A percentile compares a stretch with the other conserved stretches of the same genome.
phyloP scores from a whole-genome alignment of 164 flowering plant genomes.

The Nelumbo lutea region DNA sequence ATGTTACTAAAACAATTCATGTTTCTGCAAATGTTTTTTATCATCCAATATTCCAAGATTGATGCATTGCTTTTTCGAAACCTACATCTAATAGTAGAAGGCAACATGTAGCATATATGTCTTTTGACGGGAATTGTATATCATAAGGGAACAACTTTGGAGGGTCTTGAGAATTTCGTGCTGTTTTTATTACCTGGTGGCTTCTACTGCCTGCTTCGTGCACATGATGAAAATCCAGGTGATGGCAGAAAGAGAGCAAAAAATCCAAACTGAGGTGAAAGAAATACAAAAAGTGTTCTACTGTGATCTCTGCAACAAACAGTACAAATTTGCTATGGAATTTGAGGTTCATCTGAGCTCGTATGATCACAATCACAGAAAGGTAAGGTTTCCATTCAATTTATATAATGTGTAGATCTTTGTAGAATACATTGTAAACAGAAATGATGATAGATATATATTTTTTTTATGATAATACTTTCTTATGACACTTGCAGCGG shows the following conservation, averaged over 20 bases:
- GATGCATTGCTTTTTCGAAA: slow-evolving; percentile 58
- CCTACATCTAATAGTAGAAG: slow-evolving; percentile 68
- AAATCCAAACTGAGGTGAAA: slow-evolving; percentile 96
- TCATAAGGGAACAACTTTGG: slow-evolving; percentile 75
- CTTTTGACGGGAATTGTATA: slow-evolving; percentile 80
- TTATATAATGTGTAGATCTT: too few relatives aligned
- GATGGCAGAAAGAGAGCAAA: slow-evolving; percentile 97
- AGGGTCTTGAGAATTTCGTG: slow-evolving; percentile 90
- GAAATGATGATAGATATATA: not conserved
- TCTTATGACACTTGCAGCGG: slow-evolving; percentile 42
- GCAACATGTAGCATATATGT: slow-evolving; percentile 88
- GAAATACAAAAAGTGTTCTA: slow-evolving; percentile 91
- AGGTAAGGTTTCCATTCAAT: slow-evolving; percentile 35
- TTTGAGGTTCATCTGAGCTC: slow-evolving; percentile 96
- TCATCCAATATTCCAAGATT: slow-evolving; percentile 32
- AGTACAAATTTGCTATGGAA: slow-evolving; percentile 95
- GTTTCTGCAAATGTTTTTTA: slow-evolving; percentile 7
- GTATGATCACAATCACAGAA: slow-evolving; percentile 96
- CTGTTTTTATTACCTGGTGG: slow-evolving; percentile 99
- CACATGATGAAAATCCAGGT: slow-evolving; percentile 99
- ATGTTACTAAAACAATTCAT: slow-evolving; percentile 25
- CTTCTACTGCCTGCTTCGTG: slow-evolving; percentile 99
- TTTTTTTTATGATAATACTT: not conserved
- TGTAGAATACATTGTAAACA: not conserved
- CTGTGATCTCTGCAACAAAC: slow-evolving; percentile 98